phyloP scores from a whole-genome alignment of 352 stramenopile genomes.

The Halophytophthora polymorphica region DNA sequence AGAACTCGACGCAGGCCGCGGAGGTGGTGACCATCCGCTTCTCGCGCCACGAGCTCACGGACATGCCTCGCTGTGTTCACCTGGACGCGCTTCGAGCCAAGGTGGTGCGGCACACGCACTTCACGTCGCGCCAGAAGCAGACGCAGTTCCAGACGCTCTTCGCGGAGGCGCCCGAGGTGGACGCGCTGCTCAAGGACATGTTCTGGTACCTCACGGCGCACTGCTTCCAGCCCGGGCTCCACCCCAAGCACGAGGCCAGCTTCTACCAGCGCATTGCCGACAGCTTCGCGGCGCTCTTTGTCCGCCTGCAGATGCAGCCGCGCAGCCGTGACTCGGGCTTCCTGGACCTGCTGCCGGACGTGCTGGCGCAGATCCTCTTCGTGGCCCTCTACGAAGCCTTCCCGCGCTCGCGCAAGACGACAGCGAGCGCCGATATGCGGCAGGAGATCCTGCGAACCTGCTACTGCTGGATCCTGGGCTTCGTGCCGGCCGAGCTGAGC shows the following conservation, averaged over 20 bases:
- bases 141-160: slow-evolving; percentile 48
- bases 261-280: slow-evolving; percentile 69
- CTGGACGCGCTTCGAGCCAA: slow-evolving; percentile 45
- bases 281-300: slow-evolving; percentile 63
- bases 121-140: slow-evolving; percentile 28
- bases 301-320: slow-evolving; percentile 53
- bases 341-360: slow-evolving; percentile 52
- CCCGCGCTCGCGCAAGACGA: slow-evolving; percentile 52
- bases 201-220: slow-evolving; percentile 70
- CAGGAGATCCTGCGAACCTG: slow-evolving; percentile 46
- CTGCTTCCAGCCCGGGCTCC: slow-evolving; percentile 50
- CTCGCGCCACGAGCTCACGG: slow-evolving; percentile 37
- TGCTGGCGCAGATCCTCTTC: slow-evolving; percentile 64
- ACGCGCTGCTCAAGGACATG: slow-evolving; percentile 65
- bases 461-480: slow-evolving; percentile 63
- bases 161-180: slow-evolving; percentile 31
- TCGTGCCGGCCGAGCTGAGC: slow-evolving; percentile 44
- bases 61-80: slow-evolving; percentile 51
- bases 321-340: slow-evolving; percentile 47
- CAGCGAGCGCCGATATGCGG: slow-evolving; percentile 30
- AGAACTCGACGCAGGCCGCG: slow-evolving; percentile 64
- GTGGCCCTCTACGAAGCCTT: slow-evolving; percentile 68
- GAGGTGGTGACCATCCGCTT: slow-evolving; percentile 68
- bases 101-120: slow-evolving; percentile 41
- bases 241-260: slow-evolving; percentile 32